Evolutionary conservation across 352 stramenopile genomes (phyloP), one percentile per base, ranked within the genome.

Genomic region (Pythium phragmitis): DNA sequence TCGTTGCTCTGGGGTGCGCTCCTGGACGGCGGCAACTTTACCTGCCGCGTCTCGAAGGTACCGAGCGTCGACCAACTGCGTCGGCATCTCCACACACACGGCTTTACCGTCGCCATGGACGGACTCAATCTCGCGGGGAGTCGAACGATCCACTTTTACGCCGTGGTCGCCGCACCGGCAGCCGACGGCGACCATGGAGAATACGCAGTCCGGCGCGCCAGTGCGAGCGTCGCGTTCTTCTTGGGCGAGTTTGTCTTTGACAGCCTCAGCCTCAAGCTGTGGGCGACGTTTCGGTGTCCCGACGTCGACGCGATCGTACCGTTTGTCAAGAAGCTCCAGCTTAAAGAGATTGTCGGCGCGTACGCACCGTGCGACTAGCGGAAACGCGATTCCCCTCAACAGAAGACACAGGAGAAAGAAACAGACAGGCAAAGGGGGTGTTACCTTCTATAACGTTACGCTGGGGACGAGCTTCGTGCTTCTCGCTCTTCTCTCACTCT

Each of bases 221-320:
- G 39, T 46, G 45, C 30, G 9, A 23, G 33, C 11, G 62, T 63
- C 14, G 62, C 19, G 14, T 79, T 80, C 36, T 92, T 90, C 54
- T 72, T 92, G 37, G 76, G 74, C 1, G 82, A 88, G 50, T 88
- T 91, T 36, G 59, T 82, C 46, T 86, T 92, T 63, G 80, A 92
- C 67, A 89, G 79, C 21, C 66, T 91, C 19, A 86, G 70, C 28
- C 58, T 90, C 2, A 89, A 89, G 56, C 51, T 94, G 14, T 72
- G 67, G 47, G 80, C 82, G n/a, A 75, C 68, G 45, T 92, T 92
- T 37, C 79, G 82, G 6, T 90, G 80, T 51, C 52, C 59, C 21
- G 72, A 85, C 12, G 59, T 73, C 7, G 77, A 88, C 19, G 74
- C 74, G 23, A 85, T 91, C 50, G 75, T 89, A 23, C 60, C 67